A percentile compares a stretch with the other conserved stretches of the same genome.
Conservation (phyloP, 2,329 filamentous ascomycete genomes). For the Colletotrichum simmondsii region DNA sequence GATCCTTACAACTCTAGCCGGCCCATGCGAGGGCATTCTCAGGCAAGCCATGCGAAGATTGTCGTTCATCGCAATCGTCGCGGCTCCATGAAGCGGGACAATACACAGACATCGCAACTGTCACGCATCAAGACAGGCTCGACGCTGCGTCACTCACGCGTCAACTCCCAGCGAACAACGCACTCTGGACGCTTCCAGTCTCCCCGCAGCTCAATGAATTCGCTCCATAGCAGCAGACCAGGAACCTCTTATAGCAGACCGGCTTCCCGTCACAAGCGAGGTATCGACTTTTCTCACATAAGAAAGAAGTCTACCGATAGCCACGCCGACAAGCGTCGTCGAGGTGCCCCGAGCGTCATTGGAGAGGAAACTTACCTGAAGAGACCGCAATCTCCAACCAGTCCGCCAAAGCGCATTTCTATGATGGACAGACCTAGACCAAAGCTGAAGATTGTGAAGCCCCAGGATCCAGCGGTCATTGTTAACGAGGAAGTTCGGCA, state of each 20-base stretch:
- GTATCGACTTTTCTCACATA: slow-evolving; percentile 64
- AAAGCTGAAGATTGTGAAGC: slow-evolving; percentile 38
- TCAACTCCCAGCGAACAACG: slow-evolving; percentile 45
- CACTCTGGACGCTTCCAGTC: slow-evolving; percentile 44
- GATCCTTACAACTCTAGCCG: slow-evolving; percentile 84
- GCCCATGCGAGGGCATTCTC: slow-evolving; percentile 51
- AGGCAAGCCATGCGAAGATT: slow-evolving; percentile 73
- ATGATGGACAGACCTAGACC: slow-evolving; percentile 35
- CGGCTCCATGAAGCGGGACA: slow-evolving; percentile 37
- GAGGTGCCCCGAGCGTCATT: not conserved
- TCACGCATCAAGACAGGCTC: slow-evolving; percentile 50
- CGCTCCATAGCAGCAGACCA: slow-evolving; percentile 59
- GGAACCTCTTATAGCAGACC: slow-evolving; percentile 53
- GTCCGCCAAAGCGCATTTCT: slow-evolving; percentile 19
- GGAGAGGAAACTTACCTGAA: not conserved
- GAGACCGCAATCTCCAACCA: slow-evolving; percentile 12
- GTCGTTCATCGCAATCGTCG: slow-evolving; percentile 68
- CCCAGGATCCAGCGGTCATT: slow-evolving; percentile 39
- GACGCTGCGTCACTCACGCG: slow-evolving; percentile 37
- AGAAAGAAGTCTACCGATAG: slow-evolving; percentile 47
- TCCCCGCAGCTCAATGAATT: slow-evolving; percentile 58
- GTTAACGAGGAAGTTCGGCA: slow-evolving; percentile 82
- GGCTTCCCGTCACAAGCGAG: slow-evolving; percentile 60
- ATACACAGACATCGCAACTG: slow-evolving; percentile 48
- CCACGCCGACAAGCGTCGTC: slow-evolving; percentile 28